A percentile compares a stretch with the other conserved stretches of the same genome.
phyloP scores from a whole-genome alignment of 2,329 filamentous ascomycete genomes.

The Cercospora sp. region DNA sequence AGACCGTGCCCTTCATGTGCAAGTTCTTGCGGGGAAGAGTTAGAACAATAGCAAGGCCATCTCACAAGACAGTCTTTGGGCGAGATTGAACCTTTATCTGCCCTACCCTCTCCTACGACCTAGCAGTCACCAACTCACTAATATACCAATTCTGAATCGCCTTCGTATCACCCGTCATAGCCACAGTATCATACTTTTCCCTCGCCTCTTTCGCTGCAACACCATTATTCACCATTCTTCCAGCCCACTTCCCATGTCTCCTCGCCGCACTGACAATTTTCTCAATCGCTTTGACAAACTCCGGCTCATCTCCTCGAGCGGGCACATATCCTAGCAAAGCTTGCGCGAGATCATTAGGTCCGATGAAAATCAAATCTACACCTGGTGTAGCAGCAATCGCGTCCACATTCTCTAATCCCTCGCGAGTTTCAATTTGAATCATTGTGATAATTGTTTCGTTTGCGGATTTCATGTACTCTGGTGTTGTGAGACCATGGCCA shows the following conservation, averaged over 20 bases:
- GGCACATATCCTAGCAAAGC: slow-evolving; percentile 52
- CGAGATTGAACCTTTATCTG: no score
- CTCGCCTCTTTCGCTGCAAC: background rate
- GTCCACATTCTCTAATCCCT: slow-evolving; percentile 43
- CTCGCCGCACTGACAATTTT: background rate
- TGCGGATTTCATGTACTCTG: slow-evolving; percentile 54
- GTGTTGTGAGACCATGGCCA: slow-evolving; percentile 52
- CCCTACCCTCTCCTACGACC: no score
- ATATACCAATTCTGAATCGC: slow-evolving; percentile 36
- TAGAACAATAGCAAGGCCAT: no score
- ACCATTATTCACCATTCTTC: background rate
- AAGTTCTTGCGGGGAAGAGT: no score
- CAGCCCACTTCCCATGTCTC: background rate
- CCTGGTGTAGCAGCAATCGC: slow-evolving; percentile 53
- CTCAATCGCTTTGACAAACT: slow-evolving; percentile 41
- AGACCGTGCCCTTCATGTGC: no score
- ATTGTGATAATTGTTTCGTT: slow-evolving; percentile 54
- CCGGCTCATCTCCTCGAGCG: slow-evolving; percentile 44
- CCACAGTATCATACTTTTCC: slow-evolving; percentile 48
- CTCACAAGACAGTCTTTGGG: no score
- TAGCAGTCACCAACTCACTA: background rate
- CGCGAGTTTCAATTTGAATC: slow-evolving; percentile 48
- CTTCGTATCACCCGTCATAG: slow-evolving; percentile 30
- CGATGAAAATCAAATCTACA: slow-evolving; percentile 51
- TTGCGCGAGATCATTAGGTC: slow-evolving; percentile 58